These are phyloP conservation scores for Gossypium trilobum DNA, from an alignment of 441 rosid species.

Conservation along the genomic window DNA sequence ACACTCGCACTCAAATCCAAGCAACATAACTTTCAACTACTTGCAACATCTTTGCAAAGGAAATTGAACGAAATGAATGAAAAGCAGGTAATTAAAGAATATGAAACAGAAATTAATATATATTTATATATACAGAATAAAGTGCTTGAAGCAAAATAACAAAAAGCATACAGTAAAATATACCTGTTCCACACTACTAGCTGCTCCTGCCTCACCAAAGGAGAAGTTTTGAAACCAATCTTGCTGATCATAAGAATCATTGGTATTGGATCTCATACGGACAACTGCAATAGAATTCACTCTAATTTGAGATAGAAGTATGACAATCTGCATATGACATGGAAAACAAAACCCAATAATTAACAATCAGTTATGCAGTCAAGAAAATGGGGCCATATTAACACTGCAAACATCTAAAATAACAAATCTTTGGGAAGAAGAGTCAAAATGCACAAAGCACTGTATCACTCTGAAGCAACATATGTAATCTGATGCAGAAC, in stretches of 20 bases:
- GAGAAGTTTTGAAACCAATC: constrained; percentile 28
- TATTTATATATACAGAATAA: too few relatives aligned
- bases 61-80: not conserved
- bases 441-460: not conserved
- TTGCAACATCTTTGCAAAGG: constrained; percentile 3
- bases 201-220: constrained; percentile 27
- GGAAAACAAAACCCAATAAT: constrained; percentile 12
- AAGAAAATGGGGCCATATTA: not conserved
- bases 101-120: not conserved
- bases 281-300: constrained; percentile 70
- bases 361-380: not conserved
- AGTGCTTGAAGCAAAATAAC: not conserved
- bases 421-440: not conserved
- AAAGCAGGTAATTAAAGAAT: not conserved
- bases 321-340: constrained; percentile 43
- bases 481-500: not conserved
- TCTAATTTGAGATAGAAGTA: constrained; percentile 66
- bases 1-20: not conserved
- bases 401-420: not conserved
- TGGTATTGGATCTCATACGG: constrained; percentile 50
- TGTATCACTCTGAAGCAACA: not conserved
- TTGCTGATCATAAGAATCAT: constrained; percentile 23
- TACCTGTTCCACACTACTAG: constrained; percentile 64
- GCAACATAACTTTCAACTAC: not conserved
- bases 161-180: constrained; percentile 19